Evolutionary conservation across 2,329 filamentous ascomycete species (phyloP).

Genomic region (Stachybotrys echinatus): DNA sequence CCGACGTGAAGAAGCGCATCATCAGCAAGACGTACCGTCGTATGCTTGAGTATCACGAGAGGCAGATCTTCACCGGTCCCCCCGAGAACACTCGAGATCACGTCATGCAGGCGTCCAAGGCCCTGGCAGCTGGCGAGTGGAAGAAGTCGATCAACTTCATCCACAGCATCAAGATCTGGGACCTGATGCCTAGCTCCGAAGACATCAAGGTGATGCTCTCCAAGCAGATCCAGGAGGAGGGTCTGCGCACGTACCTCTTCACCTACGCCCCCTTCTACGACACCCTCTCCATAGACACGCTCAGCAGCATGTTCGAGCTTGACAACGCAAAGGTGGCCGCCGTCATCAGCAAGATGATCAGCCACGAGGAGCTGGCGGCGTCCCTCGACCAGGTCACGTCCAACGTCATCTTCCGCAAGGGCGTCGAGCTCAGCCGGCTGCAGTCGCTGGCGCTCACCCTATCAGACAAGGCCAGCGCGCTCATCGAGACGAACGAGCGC

Average conservation of each 20-base stretch:
- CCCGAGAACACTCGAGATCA: constrained; percentile 99
- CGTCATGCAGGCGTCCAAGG: constrained; percentile 98
- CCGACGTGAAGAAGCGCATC: constrained; percentile 93
- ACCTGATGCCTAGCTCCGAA: constrained; percentile 86
- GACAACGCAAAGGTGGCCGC: constrained; percentile 86
- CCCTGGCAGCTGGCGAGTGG: constrained; percentile 94
- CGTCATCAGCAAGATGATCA: constrained; percentile 98
- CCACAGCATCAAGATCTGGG: constrained; percentile 99
- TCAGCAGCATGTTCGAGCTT: constrained; percentile 94
- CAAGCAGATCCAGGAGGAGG: constrained; percentile 97
- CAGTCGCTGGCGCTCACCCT: constrained; percentile 93
- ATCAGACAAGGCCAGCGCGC: constrained; percentile 89
- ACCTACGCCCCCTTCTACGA: constrained; percentile 99
- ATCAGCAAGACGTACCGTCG: constrained; percentile 99
- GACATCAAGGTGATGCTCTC: constrained; percentile 97
- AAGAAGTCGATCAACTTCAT: constrained; percentile 93
- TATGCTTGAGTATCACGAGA: constrained; percentile 99
- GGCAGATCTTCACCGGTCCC: constrained; percentile 97
- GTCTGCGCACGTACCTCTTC: constrained; percentile 96
- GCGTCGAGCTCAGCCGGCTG: constrained; percentile 91
- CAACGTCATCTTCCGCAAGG: constrained; percentile 98
- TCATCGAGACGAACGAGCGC: constrained; percentile 97
- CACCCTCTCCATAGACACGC: constrained; percentile 79
- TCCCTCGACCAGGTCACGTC: constrained; percentile 97
- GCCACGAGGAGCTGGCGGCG: constrained; percentile 93